These are phyloP conservation scores for Trifolium pratense DNA, from an alignment of 306 rosid genomes.

Conservation along the genomic window DNA sequence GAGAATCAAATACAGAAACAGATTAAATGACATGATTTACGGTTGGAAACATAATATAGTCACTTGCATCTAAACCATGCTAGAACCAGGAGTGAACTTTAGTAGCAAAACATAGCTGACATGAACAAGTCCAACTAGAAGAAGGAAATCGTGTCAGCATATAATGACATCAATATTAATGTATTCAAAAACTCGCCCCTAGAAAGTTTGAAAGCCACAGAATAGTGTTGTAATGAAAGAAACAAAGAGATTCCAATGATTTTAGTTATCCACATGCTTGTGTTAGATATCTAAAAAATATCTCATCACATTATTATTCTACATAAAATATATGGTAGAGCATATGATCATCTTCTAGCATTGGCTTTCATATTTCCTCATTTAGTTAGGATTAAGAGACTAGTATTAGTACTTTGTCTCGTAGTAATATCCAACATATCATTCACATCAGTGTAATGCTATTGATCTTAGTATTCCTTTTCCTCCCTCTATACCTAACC, in stretches of 20 bases:
- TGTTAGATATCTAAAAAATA: not conserved
- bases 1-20: slow-evolving; percentile 27
- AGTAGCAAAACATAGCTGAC: slow-evolving; percentile 15
- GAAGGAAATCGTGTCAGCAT: slow-evolving; percentile 21
- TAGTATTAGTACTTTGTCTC: not conserved
- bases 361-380: not conserved
- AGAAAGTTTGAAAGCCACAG: slow-evolving; percentile 9
- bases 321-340: not conserved
- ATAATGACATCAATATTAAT: slow-evolving; percentile 1
- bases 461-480: not conserved
- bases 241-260: not conserved
- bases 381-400: not conserved
- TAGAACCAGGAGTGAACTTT: slow-evolving; percentile 12
- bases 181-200: not conserved
- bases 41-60: not conserved
- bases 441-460: not conserved
- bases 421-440: not conserved
- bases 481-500: not conserved
- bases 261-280: slow-evolving; percentile 1
- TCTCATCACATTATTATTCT: not conserved
- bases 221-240: slow-evolving; percentile 11
- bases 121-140: slow-evolving; percentile 17
- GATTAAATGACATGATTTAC: not conserved
- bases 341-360: not conserved
- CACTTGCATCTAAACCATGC: slow-evolving; percentile 10